Base-by-base conservation (phyloP, 345 rosid species). In the Theobroma cacao region DNA sequence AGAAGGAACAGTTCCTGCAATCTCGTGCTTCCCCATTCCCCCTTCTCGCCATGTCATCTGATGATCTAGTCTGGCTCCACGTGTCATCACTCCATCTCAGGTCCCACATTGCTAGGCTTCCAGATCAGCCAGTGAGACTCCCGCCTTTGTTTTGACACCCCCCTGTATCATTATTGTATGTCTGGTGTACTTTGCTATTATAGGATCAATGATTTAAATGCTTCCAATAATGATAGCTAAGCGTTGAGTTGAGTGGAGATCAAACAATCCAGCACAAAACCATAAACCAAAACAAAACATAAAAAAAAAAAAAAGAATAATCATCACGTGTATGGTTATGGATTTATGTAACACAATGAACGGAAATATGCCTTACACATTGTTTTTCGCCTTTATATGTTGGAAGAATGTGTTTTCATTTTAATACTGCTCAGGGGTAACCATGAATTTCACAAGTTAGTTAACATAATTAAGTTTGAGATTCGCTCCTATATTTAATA, bases 81-180 rank as follows among this genome's bases (percentile, higher is more conserved):
- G 78, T 76, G 81, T 78, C 83, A 75, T 34, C 18, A 0, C 45
- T 50, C 28, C 9, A 24, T 15, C 15, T 18, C 1, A 7, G 83
- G 83, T 43, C 84, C 80, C 66, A 53, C 70, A 10, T 11, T 43
- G 8, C 80, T 76, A 30, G 84, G 77, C 69, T 59, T 78, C 80
- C 83, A 84, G 40, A 26, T 77, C 80, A 65, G 75, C 84, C 13
- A 30, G 17, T 10, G 36, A 40, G 75, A 20, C 36, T 26, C 55
- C 14, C 34, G 60, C 38, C 20, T 59, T 66, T 67, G 22, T 65
- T 73, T 76, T 59, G 62, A 41, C 64, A 40, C 72, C 76, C 34
- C 53, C 14, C 33, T 34, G 45, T 45, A n/a, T 9, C 3, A 50
- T 26, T 48, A 26, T 64, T 26, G 8, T 30, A 59, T 68, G 72